Conservation (phyloP, 169 alveolate genomes). For the Cryptosporidium sp. region DNA sequence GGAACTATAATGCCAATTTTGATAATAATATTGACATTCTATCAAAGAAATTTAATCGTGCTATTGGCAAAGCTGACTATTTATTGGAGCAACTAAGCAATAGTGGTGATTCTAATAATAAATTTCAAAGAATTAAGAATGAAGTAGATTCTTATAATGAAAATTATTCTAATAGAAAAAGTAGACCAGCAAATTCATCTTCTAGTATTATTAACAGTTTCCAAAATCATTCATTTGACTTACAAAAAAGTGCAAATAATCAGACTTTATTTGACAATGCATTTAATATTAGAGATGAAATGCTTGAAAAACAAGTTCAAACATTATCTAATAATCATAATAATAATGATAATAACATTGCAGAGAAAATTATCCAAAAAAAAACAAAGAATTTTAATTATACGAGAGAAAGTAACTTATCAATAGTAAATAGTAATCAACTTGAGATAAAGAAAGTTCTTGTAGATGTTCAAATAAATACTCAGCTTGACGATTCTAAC, state of each 20-base stretch:
- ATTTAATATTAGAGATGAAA: background rate
- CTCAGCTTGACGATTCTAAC: background rate
- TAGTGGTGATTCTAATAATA: background rate
- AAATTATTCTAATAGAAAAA: background rate
- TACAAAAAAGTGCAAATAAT: background rate
- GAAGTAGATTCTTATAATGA: background rate
- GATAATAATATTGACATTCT: slow-evolving; percentile 16
- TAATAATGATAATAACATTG: background rate
- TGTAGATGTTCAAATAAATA: slow-evolving; percentile 19
- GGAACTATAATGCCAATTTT: background rate
- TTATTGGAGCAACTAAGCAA: slow-evolving; percentile 36
- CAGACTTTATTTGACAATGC: background rate
- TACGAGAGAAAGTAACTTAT: slow-evolving; percentile 39
- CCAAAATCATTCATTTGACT: background rate
- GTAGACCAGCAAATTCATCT: background rate
- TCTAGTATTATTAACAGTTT: background rate
- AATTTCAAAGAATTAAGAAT: background rate
- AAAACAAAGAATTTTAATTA: slow-evolving; percentile 19
- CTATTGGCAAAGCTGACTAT: slow-evolving; percentile 63
- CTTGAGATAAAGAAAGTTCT: background rate
- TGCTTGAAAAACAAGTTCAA: background rate
- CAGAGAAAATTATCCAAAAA: background rate
- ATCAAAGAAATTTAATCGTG: slow-evolving; percentile 38
- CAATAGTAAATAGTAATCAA: slow-evolving; percentile 1
- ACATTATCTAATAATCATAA: background rate